Conservation (phyloP, 1,139 yeast genomes). For the Protomyces macrosporus region DNA sequence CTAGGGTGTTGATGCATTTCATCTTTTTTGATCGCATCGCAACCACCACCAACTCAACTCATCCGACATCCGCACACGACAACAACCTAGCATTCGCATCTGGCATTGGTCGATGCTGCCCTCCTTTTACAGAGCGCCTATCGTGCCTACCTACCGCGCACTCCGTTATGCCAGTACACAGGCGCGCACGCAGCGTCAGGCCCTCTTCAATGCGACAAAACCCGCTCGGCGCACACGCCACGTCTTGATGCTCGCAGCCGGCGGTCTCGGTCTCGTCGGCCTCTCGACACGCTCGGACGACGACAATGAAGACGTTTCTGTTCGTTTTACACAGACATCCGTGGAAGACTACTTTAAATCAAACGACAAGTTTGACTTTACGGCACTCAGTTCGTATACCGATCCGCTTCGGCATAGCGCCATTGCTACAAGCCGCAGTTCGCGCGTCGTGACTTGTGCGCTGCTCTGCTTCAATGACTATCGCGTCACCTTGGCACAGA, state of each 20-base stretch:
- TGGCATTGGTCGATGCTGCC: no score
- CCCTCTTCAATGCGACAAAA: not conserved
- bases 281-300: not conserved
- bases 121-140: not conserved
- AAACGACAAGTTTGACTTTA: not conserved
- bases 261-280: not conserved
- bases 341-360: not conserved
- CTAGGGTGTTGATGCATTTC: no score
- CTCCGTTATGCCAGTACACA: not conserved
- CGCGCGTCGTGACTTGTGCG: constrained; percentile 19
- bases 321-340: not conserved
- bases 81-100: no score
- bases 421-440: constrained; percentile 19
- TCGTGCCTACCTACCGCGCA: not conserved
- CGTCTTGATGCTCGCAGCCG: not conserved
- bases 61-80: no score
- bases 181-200: not conserved
- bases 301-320: not conserved
- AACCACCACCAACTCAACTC: no score
- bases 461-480: constrained; percentile 40
- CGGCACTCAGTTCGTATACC: constrained; percentile 9
- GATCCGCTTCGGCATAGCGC: constrained; percentile 23
- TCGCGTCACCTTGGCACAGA: constrained; percentile 50
- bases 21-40: no score
- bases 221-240: not conserved